Evolutionary conservation across 2,329 filamentous ascomycete species (phyloP), one percentile per base, ranked within the genome.

Genomic region (Monosporascus sp.): DNA sequence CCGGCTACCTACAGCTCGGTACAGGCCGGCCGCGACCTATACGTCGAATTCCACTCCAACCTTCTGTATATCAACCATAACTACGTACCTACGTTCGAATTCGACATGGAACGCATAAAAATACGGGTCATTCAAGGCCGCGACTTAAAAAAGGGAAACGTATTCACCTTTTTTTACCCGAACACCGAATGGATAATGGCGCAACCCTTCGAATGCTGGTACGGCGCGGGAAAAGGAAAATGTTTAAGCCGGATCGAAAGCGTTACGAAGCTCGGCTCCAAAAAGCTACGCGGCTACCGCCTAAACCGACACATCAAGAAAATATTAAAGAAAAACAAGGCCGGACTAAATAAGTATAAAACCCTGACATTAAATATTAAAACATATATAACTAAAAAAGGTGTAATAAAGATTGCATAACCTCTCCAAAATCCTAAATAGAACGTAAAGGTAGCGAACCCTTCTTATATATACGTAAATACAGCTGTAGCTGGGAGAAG

Each of bases 161-260:
- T n/a, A 22, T 19, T 44, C 5, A 20, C 9, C 40, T 90, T 89
- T 73, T 90, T 90, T 71, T 90, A 90, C 62, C 86, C 87, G 5
- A 88, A 84, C 51, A 89, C 86, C 2, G 87, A 90, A 70, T 90
- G 85, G 85, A 64, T 76, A 64, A 89, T 90, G 86, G 82, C 83
- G 34, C 86, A 90, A 73, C 78, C 84, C 5, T 90, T 90, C 65
- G 71, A 80, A 55, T 90, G 87, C 66, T 73, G 80, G 55, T 90
- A 87, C 66, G 76, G 77, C 56, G 76, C 75, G 3, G 60, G 73
- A 0, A 71, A 73, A 5, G 60, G 73, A 0, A 71, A 73, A 20
- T 90, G 87, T 70, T 76, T 78, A 50, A 85, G 85, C 17, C 75
- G 69, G 58, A 87, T 90, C 57, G 68, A 72, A 44, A 87, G 87